Percentiles rank a stretch among this genome's conserved stretches.
phyloP scores from a whole-genome alignment of 352 stramenopile species.

The Pythium apleroticum region DNA sequence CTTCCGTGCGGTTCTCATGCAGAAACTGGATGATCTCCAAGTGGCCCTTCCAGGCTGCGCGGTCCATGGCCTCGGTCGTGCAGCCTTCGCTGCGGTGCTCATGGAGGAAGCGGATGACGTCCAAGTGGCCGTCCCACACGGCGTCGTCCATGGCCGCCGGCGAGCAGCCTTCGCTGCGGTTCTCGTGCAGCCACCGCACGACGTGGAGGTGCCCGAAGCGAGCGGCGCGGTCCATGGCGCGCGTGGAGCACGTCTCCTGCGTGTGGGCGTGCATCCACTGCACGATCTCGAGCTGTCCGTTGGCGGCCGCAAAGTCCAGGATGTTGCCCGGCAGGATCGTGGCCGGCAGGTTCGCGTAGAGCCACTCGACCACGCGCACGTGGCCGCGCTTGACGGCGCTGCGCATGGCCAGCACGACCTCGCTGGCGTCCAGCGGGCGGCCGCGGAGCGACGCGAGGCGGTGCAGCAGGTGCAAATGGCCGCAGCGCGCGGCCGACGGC shows the following conservation, averaged over 20 bases:
- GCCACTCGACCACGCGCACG: slow-evolving; percentile 59
- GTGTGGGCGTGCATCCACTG: slow-evolving; percentile 73
- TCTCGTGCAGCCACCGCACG: slow-evolving; percentile 68
- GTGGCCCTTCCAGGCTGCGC: slow-evolving; percentile 69
- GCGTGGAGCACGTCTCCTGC: slow-evolving; percentile 64
- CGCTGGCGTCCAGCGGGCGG: slow-evolving; percentile 37
- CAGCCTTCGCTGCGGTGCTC: slow-evolving; percentile 62
- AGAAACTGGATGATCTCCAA: slow-evolving; percentile 64
- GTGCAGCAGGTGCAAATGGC: slow-evolving; percentile 54
- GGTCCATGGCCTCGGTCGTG: slow-evolving; percentile 67
- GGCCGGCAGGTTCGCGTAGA: slow-evolving; percentile 53
- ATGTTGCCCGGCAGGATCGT: slow-evolving; percentile 58
- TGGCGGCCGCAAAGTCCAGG: slow-evolving; percentile 81
- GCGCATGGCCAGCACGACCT: slow-evolving; percentile 71
- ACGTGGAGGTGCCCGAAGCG: slow-evolving; percentile 67
- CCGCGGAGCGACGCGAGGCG: slow-evolving; percentile 38
- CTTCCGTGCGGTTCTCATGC: slow-evolving; percentile 43
- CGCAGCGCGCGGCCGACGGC: slow-evolving; percentile 47
- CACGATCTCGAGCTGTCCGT: slow-evolving; percentile 65
- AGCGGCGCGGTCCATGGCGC: slow-evolving; percentile 79
- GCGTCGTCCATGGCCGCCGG: slow-evolving; percentile 73
- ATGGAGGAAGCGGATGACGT: slow-evolving; percentile 67
- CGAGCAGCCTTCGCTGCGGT: slow-evolving; percentile 68
- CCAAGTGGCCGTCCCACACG: slow-evolving; percentile 60
- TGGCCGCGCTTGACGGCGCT: slow-evolving; percentile 71